A percentile compares a stretch with the other conserved stretches of the same genome.
These are phyloP conservation scores for Salix caprea DNA, from an alignment of 345 rosid species.

Conservation along the genomic window DNA sequence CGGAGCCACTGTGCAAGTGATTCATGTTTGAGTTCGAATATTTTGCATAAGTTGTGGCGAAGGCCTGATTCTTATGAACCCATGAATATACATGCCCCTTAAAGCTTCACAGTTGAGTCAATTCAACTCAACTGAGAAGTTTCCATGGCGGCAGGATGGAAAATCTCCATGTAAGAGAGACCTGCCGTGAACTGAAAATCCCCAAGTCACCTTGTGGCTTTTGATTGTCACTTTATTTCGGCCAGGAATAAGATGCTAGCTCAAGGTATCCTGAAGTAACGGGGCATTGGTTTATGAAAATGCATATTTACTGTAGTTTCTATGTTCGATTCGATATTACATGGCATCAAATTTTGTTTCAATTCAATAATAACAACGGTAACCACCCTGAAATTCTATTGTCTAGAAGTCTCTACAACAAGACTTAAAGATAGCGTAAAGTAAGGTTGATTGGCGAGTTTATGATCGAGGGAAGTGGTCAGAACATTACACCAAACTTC, in stretches of 20 bases:
- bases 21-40: neutral
- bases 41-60: neutral
- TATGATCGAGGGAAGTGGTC: too few species aligned
- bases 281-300: neutral
- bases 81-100: neutral
- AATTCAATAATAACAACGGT: neutral
- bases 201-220: neutral
- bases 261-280: neutral
- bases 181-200: neutral
- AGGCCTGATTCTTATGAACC: neutral
- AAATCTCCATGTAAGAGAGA: neutral
- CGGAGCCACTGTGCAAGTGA: neutral
- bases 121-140: neutral
- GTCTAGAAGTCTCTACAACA: neutral
- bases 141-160: neutral
- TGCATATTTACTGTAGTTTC: neutral
- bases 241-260: neutral
- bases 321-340: neutral
- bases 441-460: too few species aligned
- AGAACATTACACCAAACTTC: too few species aligned
- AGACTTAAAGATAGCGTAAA: too few species aligned
- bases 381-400: neutral
- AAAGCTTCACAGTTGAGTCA: neutral
- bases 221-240: neutral
- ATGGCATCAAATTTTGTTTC: neutral